Conservation (phyloP, 148 eudicot species). For the Heliosperma pusillum region DNA sequence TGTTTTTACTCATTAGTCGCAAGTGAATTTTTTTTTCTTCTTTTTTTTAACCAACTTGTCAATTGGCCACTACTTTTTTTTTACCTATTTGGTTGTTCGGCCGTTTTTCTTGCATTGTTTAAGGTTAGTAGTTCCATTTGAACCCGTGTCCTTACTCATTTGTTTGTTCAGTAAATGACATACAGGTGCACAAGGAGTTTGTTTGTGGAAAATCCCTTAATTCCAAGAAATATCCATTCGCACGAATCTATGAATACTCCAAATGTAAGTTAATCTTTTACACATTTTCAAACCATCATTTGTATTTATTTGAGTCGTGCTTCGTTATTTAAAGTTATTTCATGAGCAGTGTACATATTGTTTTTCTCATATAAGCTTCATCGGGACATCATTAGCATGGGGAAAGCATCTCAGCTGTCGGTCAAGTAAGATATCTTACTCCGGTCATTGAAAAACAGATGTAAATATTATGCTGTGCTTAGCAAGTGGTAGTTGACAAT, state of each 20-base stretch:
- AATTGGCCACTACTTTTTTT: background rate
- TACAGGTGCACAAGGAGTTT: slow-evolving; percentile 49
- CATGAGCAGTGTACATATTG: slow-evolving; percentile 57
- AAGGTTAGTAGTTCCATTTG: background rate
- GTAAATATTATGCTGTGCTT: slow-evolving; percentile 5
- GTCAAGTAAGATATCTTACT: slow-evolving; percentile 48
- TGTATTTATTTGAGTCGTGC: slow-evolving; percentile 14
- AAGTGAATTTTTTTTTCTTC: background rate
- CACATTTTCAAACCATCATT: slow-evolving; percentile 3
- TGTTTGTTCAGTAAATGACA: slow-evolving; percentile 44
- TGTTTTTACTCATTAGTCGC: too few relatives aligned
- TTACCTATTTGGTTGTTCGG: background rate
- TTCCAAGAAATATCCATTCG: slow-evolving; percentile 58
- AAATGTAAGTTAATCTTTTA: slow-evolving; percentile 55
- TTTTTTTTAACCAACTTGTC: background rate
- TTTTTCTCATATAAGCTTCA: slow-evolving; percentile 84
- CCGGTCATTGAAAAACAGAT: background rate
- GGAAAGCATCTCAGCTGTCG: slow-evolving; percentile 49
- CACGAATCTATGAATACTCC: slow-evolving; percentile 67
- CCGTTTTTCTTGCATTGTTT: background rate
- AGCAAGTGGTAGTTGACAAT: background rate
- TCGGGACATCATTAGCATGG: slow-evolving; percentile 38
- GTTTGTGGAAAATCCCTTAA: slow-evolving; percentile 44
- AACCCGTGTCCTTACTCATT: slow-evolving; percentile 1
- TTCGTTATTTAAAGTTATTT: slow-evolving; percentile 6